Evolutionary conservation across 768 basidiomycete species (phyloP).

Genomic region (Phaeolepiota aurea): DNA sequence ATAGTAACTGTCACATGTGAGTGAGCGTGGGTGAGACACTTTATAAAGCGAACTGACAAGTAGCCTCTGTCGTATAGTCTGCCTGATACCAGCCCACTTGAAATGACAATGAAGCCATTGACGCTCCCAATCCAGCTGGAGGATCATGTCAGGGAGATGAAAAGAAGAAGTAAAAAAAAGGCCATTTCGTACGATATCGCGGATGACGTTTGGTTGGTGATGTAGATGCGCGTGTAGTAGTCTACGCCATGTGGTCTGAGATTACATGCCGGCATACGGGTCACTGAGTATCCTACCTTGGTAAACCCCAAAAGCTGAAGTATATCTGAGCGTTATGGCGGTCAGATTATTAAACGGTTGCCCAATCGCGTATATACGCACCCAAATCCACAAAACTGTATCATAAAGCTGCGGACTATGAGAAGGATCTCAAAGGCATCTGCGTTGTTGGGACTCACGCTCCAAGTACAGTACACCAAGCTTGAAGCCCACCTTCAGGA

Average conservation of each 20-base stretch:
- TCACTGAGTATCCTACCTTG: no score
- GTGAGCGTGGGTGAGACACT: background rate
- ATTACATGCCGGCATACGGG: no score
- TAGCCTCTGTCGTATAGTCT: conserved; percentile 19
- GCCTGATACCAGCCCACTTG: conserved; percentile 15
- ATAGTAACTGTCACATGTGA: conserved; percentile 12
- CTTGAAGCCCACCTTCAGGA: background rate
- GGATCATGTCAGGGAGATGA: no score
- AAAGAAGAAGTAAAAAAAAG: no score
- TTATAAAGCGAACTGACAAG: conserved; percentile 11
- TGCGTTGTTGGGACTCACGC: background rate
- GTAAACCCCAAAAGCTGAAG: background rate
- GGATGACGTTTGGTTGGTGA: conserved; percentile 11
- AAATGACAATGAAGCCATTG: conserved; percentile 15
- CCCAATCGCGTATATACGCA: no score
- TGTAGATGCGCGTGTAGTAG: conserved; percentile 17
- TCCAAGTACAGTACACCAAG: background rate
- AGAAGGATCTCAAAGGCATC: background rate
- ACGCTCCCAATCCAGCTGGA: conserved; percentile 20
- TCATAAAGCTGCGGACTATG: background rate
- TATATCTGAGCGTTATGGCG: no score
- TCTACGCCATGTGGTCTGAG: no score
- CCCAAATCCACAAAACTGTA: background rate
- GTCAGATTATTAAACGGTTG: no score
- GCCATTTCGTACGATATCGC: conserved; percentile 15